Evolutionary conservation across 345 rosid species (phyloP).

Genomic region (Microcos paniculata): DNA sequence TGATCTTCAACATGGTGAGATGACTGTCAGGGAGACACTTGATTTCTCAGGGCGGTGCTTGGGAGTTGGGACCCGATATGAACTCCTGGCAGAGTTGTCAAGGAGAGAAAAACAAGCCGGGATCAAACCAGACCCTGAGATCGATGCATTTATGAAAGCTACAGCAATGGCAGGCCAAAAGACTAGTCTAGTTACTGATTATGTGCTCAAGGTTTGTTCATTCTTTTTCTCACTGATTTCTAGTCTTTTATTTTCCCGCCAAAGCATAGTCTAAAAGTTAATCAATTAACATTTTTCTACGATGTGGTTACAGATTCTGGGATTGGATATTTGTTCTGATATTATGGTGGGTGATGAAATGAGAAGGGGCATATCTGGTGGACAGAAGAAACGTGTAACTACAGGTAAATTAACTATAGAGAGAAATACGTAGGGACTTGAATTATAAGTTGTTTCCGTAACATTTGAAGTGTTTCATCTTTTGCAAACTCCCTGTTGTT

Average conservation of each 20-base stretch:
- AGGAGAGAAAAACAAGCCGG: constrained; percentile 51
- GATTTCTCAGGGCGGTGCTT: constrained; percentile 60
- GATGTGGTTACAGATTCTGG: constrained; percentile 40
- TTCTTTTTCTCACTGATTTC: neutral
- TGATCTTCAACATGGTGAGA: constrained; percentile 63
- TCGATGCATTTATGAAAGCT: constrained; percentile 73
- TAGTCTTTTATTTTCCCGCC: too few species aligned
- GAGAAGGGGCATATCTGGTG: constrained; percentile 68
- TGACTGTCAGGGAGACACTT: constrained; percentile 62
- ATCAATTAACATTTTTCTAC: neutral
- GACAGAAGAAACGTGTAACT: constrained; percentile 62
- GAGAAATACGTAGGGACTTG: neutral
- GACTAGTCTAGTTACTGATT: constrained; percentile 48
- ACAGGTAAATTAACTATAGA: constrained; percentile 34
- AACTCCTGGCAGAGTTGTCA: constrained; percentile 43
- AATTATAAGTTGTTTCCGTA: neutral
- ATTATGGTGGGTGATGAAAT: constrained; percentile 61
- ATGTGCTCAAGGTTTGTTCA: constrained; percentile 52
- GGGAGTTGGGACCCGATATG: constrained; percentile 54
- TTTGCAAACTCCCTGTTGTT: neutral
- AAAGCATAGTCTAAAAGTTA: neutral
- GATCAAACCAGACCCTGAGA: constrained; percentile 55
- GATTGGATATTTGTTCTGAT: constrained; percentile 56
- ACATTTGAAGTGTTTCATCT: neutral
- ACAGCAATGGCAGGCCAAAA: constrained; percentile 44